A percentile compares a stretch with the other conserved stretches of the same genome.
Evolutionary conservation across 345 rosid species (phyloP).

Genomic region (Isatis tinctoria): DNA sequence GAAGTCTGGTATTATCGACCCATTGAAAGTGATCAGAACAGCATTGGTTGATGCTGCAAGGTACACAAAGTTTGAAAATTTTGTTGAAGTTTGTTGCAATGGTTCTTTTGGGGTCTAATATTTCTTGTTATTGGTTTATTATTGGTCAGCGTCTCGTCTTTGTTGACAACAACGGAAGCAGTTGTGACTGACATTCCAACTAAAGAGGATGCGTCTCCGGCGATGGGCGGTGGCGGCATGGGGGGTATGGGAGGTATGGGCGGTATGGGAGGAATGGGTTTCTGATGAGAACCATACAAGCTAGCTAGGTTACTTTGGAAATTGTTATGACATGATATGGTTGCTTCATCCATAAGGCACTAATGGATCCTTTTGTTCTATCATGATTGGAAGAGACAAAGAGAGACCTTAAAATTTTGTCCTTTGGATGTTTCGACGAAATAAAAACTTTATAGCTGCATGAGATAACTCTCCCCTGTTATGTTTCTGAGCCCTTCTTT

Average conservation of each 20-base stretch:
- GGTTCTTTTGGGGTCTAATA: neutral
- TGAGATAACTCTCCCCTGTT: too few relatives aligned
- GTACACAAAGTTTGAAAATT: constrained; percentile 23
- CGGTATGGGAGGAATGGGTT: constrained; percentile 83
- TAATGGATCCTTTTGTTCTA: neutral
- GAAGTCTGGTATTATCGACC: constrained; percentile 87
- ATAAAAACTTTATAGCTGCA: too few relatives aligned
- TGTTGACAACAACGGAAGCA: constrained; percentile 96
- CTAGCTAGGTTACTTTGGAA: constrained; percentile 7
- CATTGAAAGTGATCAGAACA: constrained; percentile 92
- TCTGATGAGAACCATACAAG: constrained; percentile 43
- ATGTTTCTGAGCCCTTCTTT: too few relatives aligned
- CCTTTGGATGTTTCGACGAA: too few relatives aligned
- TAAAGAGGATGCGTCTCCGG: constrained; percentile 66
- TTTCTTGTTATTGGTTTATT: neutral
- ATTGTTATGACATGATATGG: neutral
- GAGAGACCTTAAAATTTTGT: neutral
- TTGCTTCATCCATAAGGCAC: constrained; percentile 12
- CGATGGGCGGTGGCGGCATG: constrained; percentile 71
- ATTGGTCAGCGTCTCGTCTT: constrained; percentile 66
- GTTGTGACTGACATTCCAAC: constrained; percentile 77
- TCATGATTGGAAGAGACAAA: neutral
- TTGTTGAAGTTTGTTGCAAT: neutral
- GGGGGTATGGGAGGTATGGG: constrained; percentile 44
- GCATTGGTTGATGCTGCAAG: constrained; percentile 96